phyloP scores from a whole-genome alignment of 2,329 filamentous ascomycete species.

The Claviceps arundinis region DNA sequence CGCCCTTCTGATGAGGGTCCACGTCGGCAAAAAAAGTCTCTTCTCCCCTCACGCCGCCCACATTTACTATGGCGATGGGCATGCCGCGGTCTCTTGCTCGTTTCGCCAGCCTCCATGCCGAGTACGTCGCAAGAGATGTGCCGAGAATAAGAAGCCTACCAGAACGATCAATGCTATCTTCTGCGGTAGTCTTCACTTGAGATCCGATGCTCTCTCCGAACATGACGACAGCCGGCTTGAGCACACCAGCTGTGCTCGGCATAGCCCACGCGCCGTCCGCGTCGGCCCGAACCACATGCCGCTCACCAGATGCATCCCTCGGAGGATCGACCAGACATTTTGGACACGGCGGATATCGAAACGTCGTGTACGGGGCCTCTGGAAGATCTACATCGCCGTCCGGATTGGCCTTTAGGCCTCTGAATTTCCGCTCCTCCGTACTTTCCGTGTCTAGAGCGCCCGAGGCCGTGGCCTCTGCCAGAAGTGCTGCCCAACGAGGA shows the following conservation, averaged over 20 bases:
- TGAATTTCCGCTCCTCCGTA: slow-evolving; percentile 50
- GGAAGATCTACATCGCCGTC: slow-evolving; percentile 91
- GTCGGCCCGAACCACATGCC: slow-evolving; percentile 54
- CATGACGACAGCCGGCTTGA: slow-evolving; percentile 93
- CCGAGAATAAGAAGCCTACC: slow-evolving; percentile 67
- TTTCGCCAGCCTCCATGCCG: slow-evolving; percentile 81
- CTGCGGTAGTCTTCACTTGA: slow-evolving; percentile 60
- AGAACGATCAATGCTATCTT: slow-evolving; percentile 65
- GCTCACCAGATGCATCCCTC: slow-evolving; percentile 37
- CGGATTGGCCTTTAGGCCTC: slow-evolving; percentile 72
- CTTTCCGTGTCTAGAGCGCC: slow-evolving; percentile 71
- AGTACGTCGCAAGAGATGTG: slow-evolving; percentile 87
- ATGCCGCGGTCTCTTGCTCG: slow-evolving; percentile 69
- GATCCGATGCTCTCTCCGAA: slow-evolving; percentile 78
- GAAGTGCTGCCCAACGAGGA: slow-evolving; percentile 69
- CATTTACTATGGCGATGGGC: slow-evolving; percentile 76
- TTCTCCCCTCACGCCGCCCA: slow-evolving; percentile 73
- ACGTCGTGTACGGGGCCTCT: slow-evolving; percentile 74
- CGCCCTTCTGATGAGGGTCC: slow-evolving; percentile 35
- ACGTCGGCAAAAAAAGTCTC: slow-evolving; percentile 54
- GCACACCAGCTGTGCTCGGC: slow-evolving; percentile 56
- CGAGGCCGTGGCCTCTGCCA: slow-evolving; percentile 55
- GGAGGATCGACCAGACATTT: slow-evolving; percentile 57
- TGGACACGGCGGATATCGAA: slow-evolving; percentile 83
- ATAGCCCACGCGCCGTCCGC: slow-evolving; percentile 64